Percentiles rank a stretch among this genome's conserved stretches.
Conservation (phyloP, 441 rosid species). For the Theobroma grandiflorum region DNA sequence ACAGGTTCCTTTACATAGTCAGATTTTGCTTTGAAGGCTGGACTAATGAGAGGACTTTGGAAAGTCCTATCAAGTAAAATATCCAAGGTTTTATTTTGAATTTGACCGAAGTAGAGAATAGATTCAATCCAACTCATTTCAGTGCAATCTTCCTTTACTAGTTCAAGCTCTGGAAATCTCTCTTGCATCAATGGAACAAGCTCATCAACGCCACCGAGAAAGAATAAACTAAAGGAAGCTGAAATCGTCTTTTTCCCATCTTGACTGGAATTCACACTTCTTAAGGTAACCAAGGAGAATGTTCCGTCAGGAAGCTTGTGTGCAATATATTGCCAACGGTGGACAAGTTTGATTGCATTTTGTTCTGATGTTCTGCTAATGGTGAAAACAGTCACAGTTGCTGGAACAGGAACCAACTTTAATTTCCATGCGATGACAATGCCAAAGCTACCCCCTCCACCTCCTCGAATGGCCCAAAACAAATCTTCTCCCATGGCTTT, state of each 20-base stretch:
- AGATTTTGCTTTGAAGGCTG: constrained; percentile 39
- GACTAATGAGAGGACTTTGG: constrained; percentile 22
- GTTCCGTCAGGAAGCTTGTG: constrained; percentile 15
- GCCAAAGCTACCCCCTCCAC: constrained; percentile 14
- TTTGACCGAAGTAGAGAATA: constrained; percentile 16
- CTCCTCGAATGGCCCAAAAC: constrained; percentile 16
- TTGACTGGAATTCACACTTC: neutral
- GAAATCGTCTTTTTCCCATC: neutral
- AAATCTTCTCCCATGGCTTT: constrained; percentile 22
- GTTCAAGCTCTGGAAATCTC: constrained; percentile 37
- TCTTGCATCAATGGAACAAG: constrained; percentile 36
- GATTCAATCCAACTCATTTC: constrained; percentile 35
- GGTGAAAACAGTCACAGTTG: neutral
- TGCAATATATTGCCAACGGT: constrained; percentile 27
- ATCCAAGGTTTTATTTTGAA: constrained; percentile 23
- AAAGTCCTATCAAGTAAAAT: constrained; percentile 34
- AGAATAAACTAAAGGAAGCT: neutral
- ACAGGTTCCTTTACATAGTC: constrained; percentile 41
- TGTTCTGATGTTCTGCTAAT: constrained; percentile 22
- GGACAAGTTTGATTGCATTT: constrained; percentile 12
- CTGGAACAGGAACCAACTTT: constrained; percentile 19
- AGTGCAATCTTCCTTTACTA: constrained; percentile 32
- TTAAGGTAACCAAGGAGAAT: neutral
- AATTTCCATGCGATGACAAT: constrained; percentile 26
- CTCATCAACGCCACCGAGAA: constrained; percentile 7